Base-by-base conservation (phyloP, 768 basidiomycete species). In the Phaffia tasmanica region DNA sequence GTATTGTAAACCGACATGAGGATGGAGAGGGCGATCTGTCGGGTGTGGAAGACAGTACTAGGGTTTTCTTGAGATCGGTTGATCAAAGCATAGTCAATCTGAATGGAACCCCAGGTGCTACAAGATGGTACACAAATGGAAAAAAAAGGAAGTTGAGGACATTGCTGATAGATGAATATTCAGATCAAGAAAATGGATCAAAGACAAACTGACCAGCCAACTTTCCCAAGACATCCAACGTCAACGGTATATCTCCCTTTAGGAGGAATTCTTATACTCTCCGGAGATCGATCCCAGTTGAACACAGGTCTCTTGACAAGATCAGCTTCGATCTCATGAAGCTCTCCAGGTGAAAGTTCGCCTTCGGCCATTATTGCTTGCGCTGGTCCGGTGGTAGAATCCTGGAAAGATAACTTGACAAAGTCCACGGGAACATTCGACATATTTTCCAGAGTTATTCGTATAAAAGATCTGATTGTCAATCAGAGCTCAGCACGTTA, bases 1-100 rank as follows among this genome's bases (percentile, higher is more conserved):
- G 93, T 93, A 71, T 89, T 88, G 74, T 97, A 95, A 16, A 98
- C 95, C 3, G 93, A 94, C 67, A 95, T 87, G 72, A 87, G 81
- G 70, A 98, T 81, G 5, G 93, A 91, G 73, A 90, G 90, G 35
- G 86, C 83, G 62, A 97, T 76, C 72, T 89, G 90, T 29, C 95
- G 86, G 30, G 89, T 85, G 73, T 92, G 83, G 75, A 98, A 94
- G 76, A 58, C 83, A 2, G 56, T 1, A 65, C 64, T 1, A 46
- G 16, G 18, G 30, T 29, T 15, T 47, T 59, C 5, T 57, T 30
- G 14, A n/a, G 51, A 75, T 50, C 83, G 83, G 63, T 83, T 80
- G 47, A 86, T 78, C 73, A 83, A 80, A 6, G 88, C 85, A 75
- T 98, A 99, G 47, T 89, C 88, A 60, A 93, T 80, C 71, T 87